A percentile compares a stretch with the other conserved stretches of the same genome.
These are phyloP conservation scores for Hordeum marinum DNA, from an alignment of 176 grass and related monocot genomes.

Conservation along the genomic window DNA sequence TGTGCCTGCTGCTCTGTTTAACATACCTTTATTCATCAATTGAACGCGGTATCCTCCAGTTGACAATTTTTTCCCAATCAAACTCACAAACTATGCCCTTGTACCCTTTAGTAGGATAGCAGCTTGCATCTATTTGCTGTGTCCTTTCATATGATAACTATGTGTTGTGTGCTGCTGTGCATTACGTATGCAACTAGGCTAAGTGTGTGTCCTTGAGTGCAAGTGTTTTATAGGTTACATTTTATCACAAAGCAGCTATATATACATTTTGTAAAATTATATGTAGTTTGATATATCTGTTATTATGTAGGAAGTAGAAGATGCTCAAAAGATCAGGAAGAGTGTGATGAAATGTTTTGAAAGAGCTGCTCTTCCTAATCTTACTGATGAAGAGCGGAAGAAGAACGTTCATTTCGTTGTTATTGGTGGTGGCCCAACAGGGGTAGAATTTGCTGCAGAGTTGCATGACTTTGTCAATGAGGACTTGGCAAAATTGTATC, in stretches of 20 bases:
- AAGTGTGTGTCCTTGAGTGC: background rate
- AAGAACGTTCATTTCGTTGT: slow-evolving; percentile 91
- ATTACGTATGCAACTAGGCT: background rate
- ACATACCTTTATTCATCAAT: background rate
- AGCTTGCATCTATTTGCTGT: background rate
- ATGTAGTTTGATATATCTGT: background rate
- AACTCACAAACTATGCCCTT: background rate
- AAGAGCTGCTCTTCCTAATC: slow-evolving; percentile 69
- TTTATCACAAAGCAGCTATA: background rate
- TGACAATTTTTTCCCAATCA: background rate
- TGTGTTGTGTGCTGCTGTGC: background rate
- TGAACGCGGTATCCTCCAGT: background rate
- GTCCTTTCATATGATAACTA: background rate
- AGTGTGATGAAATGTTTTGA: slow-evolving; percentile 92
- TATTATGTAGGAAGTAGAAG: slow-evolving; percentile 83
- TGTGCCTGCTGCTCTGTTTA: background rate
- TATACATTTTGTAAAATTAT: background rate
- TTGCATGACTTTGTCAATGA: slow-evolving; percentile 93
- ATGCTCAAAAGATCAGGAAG: slow-evolving; percentile 88
- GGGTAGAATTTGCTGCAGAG: slow-evolving; percentile 98
- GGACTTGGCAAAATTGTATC: slow-evolving; percentile 83
- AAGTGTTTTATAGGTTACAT: background rate
- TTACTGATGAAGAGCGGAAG: slow-evolving; percentile 77
- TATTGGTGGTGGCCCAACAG: slow-evolving; percentile 93
- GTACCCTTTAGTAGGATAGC: background rate